Base-by-base conservation (phyloP, 495 filamentous ascomycete genomes). In the Penicillium roqueforti region DNA sequence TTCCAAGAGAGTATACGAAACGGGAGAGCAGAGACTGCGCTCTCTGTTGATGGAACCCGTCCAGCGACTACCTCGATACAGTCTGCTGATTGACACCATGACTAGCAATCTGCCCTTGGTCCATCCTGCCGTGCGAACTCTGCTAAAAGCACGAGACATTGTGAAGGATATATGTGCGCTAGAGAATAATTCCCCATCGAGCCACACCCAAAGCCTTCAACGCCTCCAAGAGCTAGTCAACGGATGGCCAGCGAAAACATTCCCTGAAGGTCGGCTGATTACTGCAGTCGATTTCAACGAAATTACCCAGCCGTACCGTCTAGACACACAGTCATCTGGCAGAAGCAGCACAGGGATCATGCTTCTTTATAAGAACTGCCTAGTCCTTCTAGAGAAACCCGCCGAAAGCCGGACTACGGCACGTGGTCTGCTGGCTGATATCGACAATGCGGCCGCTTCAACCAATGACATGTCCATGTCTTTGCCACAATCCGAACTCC, bases 41-140 rank as follows among this genome's bases (percentile, higher is more conserved):
- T 96, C 92, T n/a, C 77, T 92, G 47, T 77, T 97, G 39, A 97
- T 97, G 70, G 93, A 99, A 70, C 93, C 93, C 1, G 91, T 99
- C 8, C 93, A 99, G 68, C 80, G 93, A 22, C 79, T 99, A 47
- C 93, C 93, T 36, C 87, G 93, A 6, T 99, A 99, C 68, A 96
- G 87, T 64, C 76, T 99, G 7, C 84, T 97, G 58, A 96, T 99
- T 57, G 95, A 97, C 71, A 92, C 92, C 57, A 97, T 99, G 69
- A 80, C 89, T 47, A 83, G 84, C 56, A 86, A 84, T 56, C 78
- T 99, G 9, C 91, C 92, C 6, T 78, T 88, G 36, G 83, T 87
- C 9, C 91, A 97, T 61, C 87, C 88, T 16, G 91, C 91, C 1
- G 76, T 96, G 43, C 82, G 86, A 55, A 77, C 75, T 7, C 83